Evolutionary conservation across 2,329 filamentous ascomycete species (phyloP).

Genomic region (Bipolaris gigantea): DNA sequence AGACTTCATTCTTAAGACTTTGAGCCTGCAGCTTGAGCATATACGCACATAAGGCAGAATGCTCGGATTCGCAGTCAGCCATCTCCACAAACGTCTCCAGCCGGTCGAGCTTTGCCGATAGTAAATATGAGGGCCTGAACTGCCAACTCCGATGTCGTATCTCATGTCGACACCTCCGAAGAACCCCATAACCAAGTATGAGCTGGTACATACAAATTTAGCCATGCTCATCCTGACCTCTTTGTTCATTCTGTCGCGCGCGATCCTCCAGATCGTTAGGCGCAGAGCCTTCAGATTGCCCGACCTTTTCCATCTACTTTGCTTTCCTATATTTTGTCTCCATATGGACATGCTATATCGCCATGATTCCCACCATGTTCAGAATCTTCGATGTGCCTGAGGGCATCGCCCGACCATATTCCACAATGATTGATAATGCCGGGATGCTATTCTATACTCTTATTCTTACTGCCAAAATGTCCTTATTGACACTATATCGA

Average conservation of each 20-base stretch:
- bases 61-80: background rate
- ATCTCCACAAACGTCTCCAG: background rate
- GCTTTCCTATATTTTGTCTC: conserved; percentile 34
- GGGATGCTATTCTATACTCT: conserved; percentile 21
- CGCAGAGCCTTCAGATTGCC: conserved; percentile 15
- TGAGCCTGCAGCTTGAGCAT: background rate
- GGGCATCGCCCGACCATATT: conserved; percentile 30
- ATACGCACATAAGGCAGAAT: background rate
- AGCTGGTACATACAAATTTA: conserved; percentile 13
- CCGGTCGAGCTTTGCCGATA: background rate
- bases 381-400: conserved; percentile 29
- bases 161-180: conserved; percentile 9
- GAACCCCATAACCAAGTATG: conserved; percentile 8
- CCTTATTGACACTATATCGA: conserved; percentile 42
- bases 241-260: conserved; percentile 12
- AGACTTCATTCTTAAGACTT: too few species aligned
- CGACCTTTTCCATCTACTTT: conserved; percentile 28
- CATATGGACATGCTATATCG: conserved; percentile 37
- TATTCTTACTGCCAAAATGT: conserved; percentile 13
- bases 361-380: conserved; percentile 37
- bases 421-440: conserved; percentile 34
- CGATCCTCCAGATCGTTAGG: conserved; percentile 11
- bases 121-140: background rate
- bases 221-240: conserved; percentile 22
- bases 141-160: background rate